Percentiles rank a stretch among this genome's conserved stretches.
phyloP scores from a whole-genome alignment of 495 filamentous ascomycete species.

The Lichina pygmaea region DNA sequence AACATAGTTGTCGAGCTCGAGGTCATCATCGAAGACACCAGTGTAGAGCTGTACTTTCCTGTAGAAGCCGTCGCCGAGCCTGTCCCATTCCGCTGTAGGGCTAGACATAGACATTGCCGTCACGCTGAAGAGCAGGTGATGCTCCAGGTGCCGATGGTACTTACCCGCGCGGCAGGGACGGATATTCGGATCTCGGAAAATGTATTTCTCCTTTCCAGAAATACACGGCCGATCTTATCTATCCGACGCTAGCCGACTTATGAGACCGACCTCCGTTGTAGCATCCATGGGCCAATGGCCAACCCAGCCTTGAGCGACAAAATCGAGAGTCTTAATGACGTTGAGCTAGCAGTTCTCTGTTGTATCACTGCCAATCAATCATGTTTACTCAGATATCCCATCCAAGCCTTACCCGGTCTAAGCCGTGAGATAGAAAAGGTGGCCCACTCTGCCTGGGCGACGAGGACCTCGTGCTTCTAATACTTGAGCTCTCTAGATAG shows the following conservation, averaged over 20 bases:
- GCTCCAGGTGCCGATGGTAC: too few species aligned
- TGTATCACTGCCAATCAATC: constrained; percentile 59
- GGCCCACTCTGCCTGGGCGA: constrained; percentile 1
- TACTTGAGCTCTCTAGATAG: constrained; percentile 19
- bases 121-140: too few species aligned
- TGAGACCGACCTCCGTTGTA: not conserved
- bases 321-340: constrained; percentile 52
- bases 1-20: constrained; percentile 87
- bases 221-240: too few species aligned
- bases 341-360: constrained; percentile 66
- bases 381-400: constrained; percentile 57
- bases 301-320: constrained; percentile 28
- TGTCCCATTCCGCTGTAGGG: constrained; percentile 83
- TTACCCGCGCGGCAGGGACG: too few species aligned
- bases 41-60: constrained; percentile 82
- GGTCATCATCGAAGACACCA: constrained; percentile 66
- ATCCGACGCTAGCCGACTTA: not conserved
- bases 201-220: too few species aligned
- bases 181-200: too few species aligned
- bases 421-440: constrained; percentile 49
- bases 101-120: constrained; percentile 12
- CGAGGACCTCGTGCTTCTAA: not conserved
- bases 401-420: constrained; percentile 30
- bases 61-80: constrained; percentile 75
- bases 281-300: constrained; percentile 21